Conservation (phyloP, 352 stramenopile species). For the Phytophthora pisi region DNA sequence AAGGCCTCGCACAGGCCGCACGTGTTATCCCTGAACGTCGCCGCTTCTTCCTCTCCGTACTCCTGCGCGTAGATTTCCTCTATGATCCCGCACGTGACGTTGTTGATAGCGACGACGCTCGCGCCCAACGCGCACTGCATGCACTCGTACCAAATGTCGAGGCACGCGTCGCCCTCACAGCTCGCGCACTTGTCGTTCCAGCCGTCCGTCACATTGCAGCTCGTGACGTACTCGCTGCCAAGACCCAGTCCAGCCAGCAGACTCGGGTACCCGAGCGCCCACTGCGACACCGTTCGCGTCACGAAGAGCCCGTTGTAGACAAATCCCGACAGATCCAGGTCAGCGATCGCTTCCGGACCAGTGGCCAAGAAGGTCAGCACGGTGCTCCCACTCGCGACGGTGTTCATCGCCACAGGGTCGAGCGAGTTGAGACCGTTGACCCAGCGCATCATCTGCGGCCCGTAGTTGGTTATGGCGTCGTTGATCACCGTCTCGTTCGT, state of each 20-base stretch:
- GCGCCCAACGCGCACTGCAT: conserved; percentile 42
- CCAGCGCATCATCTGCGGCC: conserved; percentile 70
- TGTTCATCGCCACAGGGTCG: conserved; percentile 66
- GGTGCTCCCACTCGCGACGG: conserved; percentile 35
- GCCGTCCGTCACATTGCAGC: conserved; percentile 43
- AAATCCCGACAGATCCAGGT: conserved; percentile 64
- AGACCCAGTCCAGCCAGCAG: conserved; percentile 65
- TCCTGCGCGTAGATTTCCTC: conserved; percentile 46
- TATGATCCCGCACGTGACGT: conserved; percentile 48
- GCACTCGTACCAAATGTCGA: conserved; percentile 44
- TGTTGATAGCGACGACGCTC: conserved; percentile 46
- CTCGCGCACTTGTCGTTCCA: conserved; percentile 49
- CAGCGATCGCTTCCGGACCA: conserved; percentile 37
- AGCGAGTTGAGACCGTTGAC: conserved; percentile 84
- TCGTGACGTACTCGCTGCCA: conserved; percentile 54
- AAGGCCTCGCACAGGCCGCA: conserved; percentile 49
- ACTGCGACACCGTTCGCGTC: conserved; percentile 54
- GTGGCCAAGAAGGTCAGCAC: conserved; percentile 54
- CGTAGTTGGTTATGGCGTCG: conserved; percentile 43
- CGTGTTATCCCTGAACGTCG: conserved; percentile 40
- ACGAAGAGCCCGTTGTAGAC: conserved; percentile 78
- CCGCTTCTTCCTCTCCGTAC: conserved; percentile 47
- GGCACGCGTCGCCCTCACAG: conserved; percentile 43
- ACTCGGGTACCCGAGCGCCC: conserved; percentile 74
- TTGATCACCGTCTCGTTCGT: conserved; percentile 29